phyloP scores from a whole-genome alignment of 176 grass and related monocot genomes.

The Oropetium thomaeum region DNA sequence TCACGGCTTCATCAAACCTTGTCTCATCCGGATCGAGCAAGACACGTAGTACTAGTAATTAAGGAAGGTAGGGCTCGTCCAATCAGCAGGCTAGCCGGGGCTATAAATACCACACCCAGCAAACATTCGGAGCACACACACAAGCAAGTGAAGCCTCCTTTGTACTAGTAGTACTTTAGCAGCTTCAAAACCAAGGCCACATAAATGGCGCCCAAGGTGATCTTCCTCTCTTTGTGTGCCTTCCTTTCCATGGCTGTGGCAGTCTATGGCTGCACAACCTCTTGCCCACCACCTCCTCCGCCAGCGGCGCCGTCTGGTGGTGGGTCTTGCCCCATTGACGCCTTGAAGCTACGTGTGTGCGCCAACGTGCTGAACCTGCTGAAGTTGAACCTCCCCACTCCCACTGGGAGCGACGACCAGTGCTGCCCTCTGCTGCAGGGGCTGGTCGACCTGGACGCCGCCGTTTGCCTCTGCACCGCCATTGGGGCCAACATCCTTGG shows the following conservation, averaged over 20 bases:
- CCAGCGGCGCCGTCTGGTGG: neutral
- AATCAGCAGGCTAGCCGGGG: neutral
- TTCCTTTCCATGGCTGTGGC: conserved; percentile 13
- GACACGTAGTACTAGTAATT: no score
- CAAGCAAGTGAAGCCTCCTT: neutral
- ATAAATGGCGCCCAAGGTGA: no score
- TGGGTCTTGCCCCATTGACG: conserved; percentile 34
- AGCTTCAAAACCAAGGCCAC: no score
- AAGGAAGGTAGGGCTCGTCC: no score
- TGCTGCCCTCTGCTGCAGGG: conserved; percentile 34
- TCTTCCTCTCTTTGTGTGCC: conserved; percentile 19
- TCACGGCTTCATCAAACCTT: neutral
- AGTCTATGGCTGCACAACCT: conserved; percentile 16
- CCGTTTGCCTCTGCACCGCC: conserved; percentile 31
- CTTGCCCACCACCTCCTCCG: conserved; percentile 8
- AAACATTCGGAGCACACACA: neutral
- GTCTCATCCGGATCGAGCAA: no score
- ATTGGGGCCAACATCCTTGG: conserved; percentile 37
- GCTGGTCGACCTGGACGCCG: conserved; percentile 25
- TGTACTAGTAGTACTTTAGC: neutral
- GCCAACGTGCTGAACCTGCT: conserved; percentile 47
- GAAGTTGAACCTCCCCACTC: conserved; percentile 28
- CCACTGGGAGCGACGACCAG: neutral
- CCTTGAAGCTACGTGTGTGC: conserved; percentile 40
- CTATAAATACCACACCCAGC: conserved; percentile 22